A percentile compares a stretch with the other conserved stretches of the same genome.
Conservation (phyloP, 78 protist species). For the Guillardia theta region DNA sequence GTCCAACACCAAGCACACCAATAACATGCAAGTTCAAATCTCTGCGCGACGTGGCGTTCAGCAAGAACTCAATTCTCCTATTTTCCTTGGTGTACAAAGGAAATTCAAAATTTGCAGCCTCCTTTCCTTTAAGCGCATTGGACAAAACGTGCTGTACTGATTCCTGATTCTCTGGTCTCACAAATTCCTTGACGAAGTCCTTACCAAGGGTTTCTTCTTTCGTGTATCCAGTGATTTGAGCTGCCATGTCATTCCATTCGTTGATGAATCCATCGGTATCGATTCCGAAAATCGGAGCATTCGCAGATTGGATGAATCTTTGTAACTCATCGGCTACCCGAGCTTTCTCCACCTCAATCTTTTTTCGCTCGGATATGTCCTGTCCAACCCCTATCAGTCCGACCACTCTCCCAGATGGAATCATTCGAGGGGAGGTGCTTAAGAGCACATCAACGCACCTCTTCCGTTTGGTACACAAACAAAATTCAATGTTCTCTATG, state of each 20-base stretch:
- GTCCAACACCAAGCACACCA: neutral
- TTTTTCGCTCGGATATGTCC: neutral
- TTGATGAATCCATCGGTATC: neutral
- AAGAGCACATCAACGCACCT: neutral
- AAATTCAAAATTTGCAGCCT: neutral
- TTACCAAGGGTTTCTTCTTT: neutral
- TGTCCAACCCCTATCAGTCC: neutral
- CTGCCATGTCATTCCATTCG: neutral
- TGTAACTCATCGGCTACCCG: neutral
- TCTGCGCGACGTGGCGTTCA: constrained; percentile 22
- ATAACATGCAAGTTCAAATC: neutral
- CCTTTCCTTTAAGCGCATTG: neutral
- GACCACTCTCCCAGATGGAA: neutral
- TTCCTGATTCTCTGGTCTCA: neutral
- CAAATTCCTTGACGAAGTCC: neutral
- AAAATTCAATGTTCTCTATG: neutral
- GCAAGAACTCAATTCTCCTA: neutral
- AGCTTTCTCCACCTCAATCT: neutral
- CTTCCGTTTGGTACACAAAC: neutral
- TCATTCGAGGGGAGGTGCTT: neutral
- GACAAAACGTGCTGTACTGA: neutral
- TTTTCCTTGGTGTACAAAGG: constrained; percentile 9
- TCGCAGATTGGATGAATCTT: neutral
- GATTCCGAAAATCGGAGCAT: neutral
- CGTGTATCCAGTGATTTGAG: neutral